These are phyloP conservation scores for Taxillus chinensis DNA, from an alignment of 164 flowering plant species.

Conservation along the genomic window DNA sequence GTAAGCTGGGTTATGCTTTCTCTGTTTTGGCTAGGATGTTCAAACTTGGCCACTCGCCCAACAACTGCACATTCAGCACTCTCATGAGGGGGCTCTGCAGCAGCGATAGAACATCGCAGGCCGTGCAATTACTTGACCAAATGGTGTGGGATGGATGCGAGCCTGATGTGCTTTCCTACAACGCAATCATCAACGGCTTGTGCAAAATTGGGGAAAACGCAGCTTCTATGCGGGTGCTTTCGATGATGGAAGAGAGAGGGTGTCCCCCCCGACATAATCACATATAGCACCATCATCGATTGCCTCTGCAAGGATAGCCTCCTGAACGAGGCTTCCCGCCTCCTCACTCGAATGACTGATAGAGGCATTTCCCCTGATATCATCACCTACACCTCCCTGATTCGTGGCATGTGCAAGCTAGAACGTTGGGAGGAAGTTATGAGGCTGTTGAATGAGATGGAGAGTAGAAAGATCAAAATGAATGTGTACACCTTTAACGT, in stretches of 20 bases:
- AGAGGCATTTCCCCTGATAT: conserved; percentile 4
- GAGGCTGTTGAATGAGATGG: background rate
- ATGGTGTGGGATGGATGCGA: background rate
- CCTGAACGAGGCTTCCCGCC: background rate
- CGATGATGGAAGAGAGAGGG: background rate
- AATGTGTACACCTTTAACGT: background rate
- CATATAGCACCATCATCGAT: conserved; percentile 5
- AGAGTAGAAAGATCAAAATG: background rate
- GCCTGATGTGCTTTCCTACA: background rate
- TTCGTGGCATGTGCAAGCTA: background rate
- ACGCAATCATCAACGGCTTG: background rate
- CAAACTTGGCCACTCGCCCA: background rate
- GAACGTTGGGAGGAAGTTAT: background rate
- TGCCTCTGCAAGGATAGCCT: conserved; percentile 5
- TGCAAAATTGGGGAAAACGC: background rate
- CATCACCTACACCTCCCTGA: background rate
- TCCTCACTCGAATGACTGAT: conserved; percentile 2
- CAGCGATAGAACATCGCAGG: background rate
- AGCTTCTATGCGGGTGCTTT: background rate
- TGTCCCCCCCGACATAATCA: background rate
- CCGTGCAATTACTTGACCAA: background rate
- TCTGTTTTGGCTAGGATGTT: background rate
- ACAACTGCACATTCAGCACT: background rate
- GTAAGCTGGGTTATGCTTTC: background rate
- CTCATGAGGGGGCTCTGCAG: background rate